Evolutionary conservation across 306 rosid species (phyloP), one percentile per base, ranked within the genome.

Genomic region (Hippophae tibetana): DNA sequence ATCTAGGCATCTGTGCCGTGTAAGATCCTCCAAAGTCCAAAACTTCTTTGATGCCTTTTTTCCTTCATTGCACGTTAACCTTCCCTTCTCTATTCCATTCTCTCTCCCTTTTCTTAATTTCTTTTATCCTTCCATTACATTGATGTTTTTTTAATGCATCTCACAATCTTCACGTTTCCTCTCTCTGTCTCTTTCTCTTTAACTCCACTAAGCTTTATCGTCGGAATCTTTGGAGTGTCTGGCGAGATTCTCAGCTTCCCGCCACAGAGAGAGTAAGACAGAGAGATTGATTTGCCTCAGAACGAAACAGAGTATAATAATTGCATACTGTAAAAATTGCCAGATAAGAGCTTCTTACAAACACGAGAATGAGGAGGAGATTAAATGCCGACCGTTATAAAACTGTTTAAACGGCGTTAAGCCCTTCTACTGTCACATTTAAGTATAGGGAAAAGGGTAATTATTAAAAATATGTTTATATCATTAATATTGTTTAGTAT

Each of bases 1-100:
- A 65, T 71, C 71, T 72, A 75, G 63, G 81, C 45, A 75, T 75
- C 78, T 72, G 75, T 75, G 84, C 72, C 84, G 84, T 75, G 78
- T 64, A 79, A 79, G 84, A 69, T 72, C 74, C 74, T 76, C 74
- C 69, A 65, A 76, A 69, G 74, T 63, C 23, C 23, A 18, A 18
- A 18, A 18, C 66, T 70, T 69, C 64, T 63, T 69, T 62, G 78
- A 72, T 76, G 76, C 84, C 65, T 18, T 59, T 62, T 69, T 76
- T 64, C 81, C 81, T 76, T 76, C 81, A 75, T 62, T 79, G 84
- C 84, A 76, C 76, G 84, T 72, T 68, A 75, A 66, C 73, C 62
- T 13, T 55, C 42, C 60, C 60, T 9, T 31, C 38, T 38, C 52
- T 23, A 14, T 52, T 65, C 44, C 46, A 45, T 61, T 13, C 10